Base-by-base conservation (phyloP, 208 protist genomes). In the Acanthamoeba triangularis region DNA sequence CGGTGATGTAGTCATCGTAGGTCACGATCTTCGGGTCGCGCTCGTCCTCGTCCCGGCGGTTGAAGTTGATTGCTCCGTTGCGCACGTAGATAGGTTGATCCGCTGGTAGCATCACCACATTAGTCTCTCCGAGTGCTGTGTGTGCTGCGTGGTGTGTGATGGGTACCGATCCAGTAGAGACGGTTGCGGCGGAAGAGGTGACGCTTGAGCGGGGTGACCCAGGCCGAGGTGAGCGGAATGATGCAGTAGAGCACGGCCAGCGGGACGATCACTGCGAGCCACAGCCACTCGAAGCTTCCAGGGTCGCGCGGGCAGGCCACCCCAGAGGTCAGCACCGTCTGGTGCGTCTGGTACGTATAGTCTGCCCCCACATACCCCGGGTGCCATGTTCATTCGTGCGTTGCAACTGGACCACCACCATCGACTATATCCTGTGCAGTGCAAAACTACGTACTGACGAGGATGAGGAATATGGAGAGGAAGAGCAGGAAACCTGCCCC, bases 1-100 rank as follows among this genome's bases (percentile, higher is more conserved):
- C 80, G 11, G 80, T 88, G 52, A 88, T 88, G n/a, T 88, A 88
- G 52, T 88, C 80, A n/a, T 88, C 80, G 14, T 88, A 88, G 49
- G 80, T 88, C 41, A 88, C 80, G 47, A 88, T n/a, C 80, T 88
- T 88, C 14, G 80, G 80, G 25, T 88, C 49, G 6, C 80, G 41
- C 80, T 88, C 80, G 52, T 88, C 80, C 18, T 28, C 80, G 16
- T 88, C 80, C 0, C 80, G 80, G 13, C 80, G 41, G 30, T 88
- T 20, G 47, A 88, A 88, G 80, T 88, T 7, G 49, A 88, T 25
- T 28, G 80, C 41, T 3, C 80, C 80, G 49, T 63, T 88, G 2
- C 80, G 80, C 20, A 88, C 49, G 52, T 88, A 88, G 80, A 88
- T 88, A 8, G 80, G 80, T 25, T 88, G 80, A 23, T 88, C 80